These are phyloP conservation scores for Westerdykella ornata DNA, from an alignment of 2,329 filamentous ascomycete genomes.

Conservation along the genomic window DNA sequence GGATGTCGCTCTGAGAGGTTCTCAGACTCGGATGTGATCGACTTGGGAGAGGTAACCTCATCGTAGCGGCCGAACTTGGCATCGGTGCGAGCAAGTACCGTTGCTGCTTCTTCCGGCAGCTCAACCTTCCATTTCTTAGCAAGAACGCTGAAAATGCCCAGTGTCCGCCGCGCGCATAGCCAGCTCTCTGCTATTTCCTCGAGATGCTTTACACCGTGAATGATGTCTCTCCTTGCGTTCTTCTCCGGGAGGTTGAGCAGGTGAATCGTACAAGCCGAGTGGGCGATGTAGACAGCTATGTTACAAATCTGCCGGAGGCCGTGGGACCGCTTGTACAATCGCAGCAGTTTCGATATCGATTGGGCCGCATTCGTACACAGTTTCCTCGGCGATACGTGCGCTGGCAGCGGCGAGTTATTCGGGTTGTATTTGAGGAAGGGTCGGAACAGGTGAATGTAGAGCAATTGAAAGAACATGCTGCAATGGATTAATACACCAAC, in stretches of 20 bases:
- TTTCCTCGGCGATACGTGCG: slow-evolving; percentile 82
- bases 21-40: slow-evolving; percentile 13
- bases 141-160: slow-evolving; percentile 77
- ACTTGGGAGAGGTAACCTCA: slow-evolving; percentile 25
- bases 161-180: slow-evolving; percentile 78
- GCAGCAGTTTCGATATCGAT: slow-evolving; percentile 86
- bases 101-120: slow-evolving; percentile 73
- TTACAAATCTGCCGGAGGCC: slow-evolving; percentile 92
- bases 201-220: slow-evolving; percentile 81
- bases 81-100: slow-evolving; percentile 70
- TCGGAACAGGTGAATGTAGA: slow-evolving; percentile 92
- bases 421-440: slow-evolving; percentile 90
- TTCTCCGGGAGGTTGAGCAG: slow-evolving; percentile 89
- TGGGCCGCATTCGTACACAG: slow-evolving; percentile 86
- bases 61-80: slow-evolving; percentile 65
- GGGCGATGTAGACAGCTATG: slow-evolving; percentile 89
- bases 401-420: slow-evolving; percentile 70
- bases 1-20: slow-evolving; percentile 5
- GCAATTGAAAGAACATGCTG: slow-evolving; percentile 95
- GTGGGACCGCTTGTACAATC: slow-evolving; percentile 87
- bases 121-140: slow-evolving; percentile 85
- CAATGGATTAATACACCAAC: slow-evolving; percentile 14
- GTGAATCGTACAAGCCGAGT: slow-evolving; percentile 92
- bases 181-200: slow-evolving; percentile 95
- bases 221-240: slow-evolving; percentile 80